These are phyloP conservation scores for Phytopythium delawarense DNA, from an alignment of 352 stramenopile species.

Conservation along the genomic window DNA sequence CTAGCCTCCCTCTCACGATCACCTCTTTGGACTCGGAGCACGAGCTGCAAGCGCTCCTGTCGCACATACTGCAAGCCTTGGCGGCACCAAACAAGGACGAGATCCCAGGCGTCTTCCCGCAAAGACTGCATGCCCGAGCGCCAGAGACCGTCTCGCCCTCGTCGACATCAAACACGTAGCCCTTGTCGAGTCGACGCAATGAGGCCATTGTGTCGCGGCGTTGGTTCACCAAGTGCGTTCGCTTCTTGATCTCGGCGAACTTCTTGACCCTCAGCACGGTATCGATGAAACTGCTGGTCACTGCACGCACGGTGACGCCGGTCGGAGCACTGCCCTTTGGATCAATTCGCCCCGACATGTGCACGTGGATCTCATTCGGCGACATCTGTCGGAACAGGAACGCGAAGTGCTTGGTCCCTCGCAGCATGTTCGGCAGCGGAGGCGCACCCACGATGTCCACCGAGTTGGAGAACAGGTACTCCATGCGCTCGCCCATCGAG, in stretches of 20 bases:
- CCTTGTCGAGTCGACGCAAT: neutral
- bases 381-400: conserved; percentile 4
- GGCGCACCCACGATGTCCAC: neutral
- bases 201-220: neutral
- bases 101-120: neutral
- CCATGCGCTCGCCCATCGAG: conserved; percentile 6
- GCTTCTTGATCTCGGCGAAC: conserved; percentile 7
- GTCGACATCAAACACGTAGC: neutral
- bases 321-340: neutral
- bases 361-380: conserved; percentile 6
- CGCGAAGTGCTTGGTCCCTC: neutral
- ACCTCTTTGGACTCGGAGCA: neutral
- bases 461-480: conserved; percentile 8
- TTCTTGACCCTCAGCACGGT: neutral
- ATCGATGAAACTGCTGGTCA: neutral
- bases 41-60: neutral
- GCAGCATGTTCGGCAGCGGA: neutral
- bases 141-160: neutral
- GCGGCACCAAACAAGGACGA: neutral
- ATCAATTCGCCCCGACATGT: neutral
- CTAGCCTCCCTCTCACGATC: neutral
- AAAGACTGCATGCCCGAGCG: neutral
- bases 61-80: neutral
- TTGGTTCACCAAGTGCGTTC: neutral
- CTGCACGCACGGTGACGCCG: neutral